Evolutionary conservation across 2,329 filamentous ascomycete species (phyloP).

Genomic region (Cercospora sp.): DNA sequence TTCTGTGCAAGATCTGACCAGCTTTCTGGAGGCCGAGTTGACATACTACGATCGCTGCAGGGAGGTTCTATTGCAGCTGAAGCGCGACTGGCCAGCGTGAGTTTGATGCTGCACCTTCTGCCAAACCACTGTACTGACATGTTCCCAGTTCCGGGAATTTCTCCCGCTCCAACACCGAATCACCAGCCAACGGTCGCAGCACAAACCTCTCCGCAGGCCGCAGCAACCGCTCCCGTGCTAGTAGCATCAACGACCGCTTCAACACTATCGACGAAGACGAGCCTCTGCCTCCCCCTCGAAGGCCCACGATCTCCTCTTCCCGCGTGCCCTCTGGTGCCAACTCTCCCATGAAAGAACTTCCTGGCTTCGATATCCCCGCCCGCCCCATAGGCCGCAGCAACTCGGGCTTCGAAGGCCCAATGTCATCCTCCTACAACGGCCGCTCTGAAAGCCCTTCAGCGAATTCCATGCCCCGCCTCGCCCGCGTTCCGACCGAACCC

Average conservation of each 20-base stretch:
- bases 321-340: constrained; percentile 42
- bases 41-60: constrained; percentile 88
- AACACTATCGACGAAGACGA: constrained; percentile 58
- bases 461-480: constrained; percentile 47
- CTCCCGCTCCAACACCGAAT: constrained; percentile 31
- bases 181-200: constrained; percentile 32
- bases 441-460: constrained; percentile 48
- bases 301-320: constrained; percentile 57
- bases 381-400: constrained; percentile 52
- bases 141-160: background rate
- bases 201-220: constrained; percentile 38
- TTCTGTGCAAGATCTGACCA: constrained; percentile 73
- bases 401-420: constrained; percentile 56
- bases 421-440: constrained; percentile 39
- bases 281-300: constrained; percentile 51
- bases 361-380: constrained; percentile 45
- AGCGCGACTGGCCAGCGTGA: constrained; percentile 66
- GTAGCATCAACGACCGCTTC: constrained; percentile 59
- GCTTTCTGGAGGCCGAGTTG: constrained; percentile 84
- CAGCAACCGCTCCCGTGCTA: constrained; percentile 57
- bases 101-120: constrained; percentile 40
- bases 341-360: constrained; percentile 45
- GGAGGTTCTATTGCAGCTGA: constrained; percentile 73
- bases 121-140: constrained; percentile 11
- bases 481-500: constrained; percentile 57